Evolutionary conservation across 2,329 filamentous ascomycete genomes (phyloP), one percentile per base, ranked within the genome.

Genomic region (Neofusicoccum sp.): DNA sequence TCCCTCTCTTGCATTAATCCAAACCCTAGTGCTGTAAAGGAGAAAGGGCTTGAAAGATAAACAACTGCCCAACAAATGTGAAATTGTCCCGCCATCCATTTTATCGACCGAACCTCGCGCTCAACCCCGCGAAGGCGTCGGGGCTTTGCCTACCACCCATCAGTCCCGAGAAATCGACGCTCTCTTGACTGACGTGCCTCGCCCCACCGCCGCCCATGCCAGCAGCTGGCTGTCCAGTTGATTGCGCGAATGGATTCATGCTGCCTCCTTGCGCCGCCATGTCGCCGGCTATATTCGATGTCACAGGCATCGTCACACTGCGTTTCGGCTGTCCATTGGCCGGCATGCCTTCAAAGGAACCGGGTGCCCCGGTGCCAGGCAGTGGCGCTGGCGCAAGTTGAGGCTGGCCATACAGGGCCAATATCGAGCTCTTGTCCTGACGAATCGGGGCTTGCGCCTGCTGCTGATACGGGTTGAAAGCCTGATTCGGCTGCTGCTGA

Each of bases 101-200:
- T 43, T 34, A 53, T 28, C 58, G 48, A 8, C 58, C 48, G n/a
- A 60, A 60, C 12, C 58, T 36, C 16, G 88, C 85, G 68, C 88
- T 91, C 64, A 93, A 77, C 54, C 87, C 89, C 2, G 89, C 86
- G 80, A 92, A 93, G 12, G 89, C 89, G 73, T 93, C 89, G 3
- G 89, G 89, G 67, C 89, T 91, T 69, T 92, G 89, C 43, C 89
- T 79, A 8, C 89, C 89, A 67, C 67, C 83, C 72, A 85, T 80
- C 41, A 89, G 83, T 65, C 86, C 81, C 60, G 80, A 84, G 63
- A 82, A 82, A 62, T 80, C 79, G 71, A 90, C 84, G 72, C 89
- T 92, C 69, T 92, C 89, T 51, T 89, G 83, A 68, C 88, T 92
- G 14, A 76, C 73, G 76, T 84, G 75, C 69, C 83, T 68, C 30